phyloP scores from a whole-genome alignment of 495 filamentous ascomycete genomes.

The Aspergillus heteromorphus region DNA sequence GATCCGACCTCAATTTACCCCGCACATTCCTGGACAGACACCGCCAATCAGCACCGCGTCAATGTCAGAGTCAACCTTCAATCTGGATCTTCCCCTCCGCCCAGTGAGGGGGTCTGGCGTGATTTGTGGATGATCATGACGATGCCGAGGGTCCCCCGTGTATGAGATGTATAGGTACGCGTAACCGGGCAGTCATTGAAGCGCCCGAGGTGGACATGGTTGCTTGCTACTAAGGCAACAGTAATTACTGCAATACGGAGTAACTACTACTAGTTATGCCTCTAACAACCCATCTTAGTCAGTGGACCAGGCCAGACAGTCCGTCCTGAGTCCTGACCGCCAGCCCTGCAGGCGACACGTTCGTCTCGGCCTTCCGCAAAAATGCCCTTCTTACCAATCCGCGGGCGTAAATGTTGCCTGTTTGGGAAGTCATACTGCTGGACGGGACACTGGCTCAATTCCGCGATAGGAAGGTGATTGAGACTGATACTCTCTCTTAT shows the following conservation, averaged over 20 bases:
- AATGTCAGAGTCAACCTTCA: constrained; percentile 4
- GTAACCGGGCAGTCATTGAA: not conserved
- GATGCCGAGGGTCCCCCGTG: not conserved
- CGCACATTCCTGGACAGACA: not conserved
- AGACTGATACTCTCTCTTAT: not conserved
- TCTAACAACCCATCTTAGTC: constrained; percentile 5
- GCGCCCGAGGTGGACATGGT: not conserved
- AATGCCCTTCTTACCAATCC: not conserved
- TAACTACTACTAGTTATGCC: not conserved
- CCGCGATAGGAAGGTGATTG: not conserved
- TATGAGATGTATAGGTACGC: not conserved
- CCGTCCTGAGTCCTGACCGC: not conserved
- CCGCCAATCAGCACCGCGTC: not conserved
- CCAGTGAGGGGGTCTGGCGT: not conserved
- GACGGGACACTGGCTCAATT: not conserved
- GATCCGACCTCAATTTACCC: constrained; percentile 4
- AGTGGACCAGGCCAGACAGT: constrained; percentile 11
- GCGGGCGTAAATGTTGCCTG: constrained; percentile 1
- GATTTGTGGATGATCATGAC: too few relatives aligned
- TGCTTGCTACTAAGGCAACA: not conserved
- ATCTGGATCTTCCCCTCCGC: not conserved
- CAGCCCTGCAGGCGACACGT: not conserved
- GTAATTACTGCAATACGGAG: not conserved
- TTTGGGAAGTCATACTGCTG: not conserved
- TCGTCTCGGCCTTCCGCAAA: not conserved